Base-by-base conservation (phyloP, 2,329 filamentous ascomycete genomes). In the Paecilomyces variotii region DNA sequence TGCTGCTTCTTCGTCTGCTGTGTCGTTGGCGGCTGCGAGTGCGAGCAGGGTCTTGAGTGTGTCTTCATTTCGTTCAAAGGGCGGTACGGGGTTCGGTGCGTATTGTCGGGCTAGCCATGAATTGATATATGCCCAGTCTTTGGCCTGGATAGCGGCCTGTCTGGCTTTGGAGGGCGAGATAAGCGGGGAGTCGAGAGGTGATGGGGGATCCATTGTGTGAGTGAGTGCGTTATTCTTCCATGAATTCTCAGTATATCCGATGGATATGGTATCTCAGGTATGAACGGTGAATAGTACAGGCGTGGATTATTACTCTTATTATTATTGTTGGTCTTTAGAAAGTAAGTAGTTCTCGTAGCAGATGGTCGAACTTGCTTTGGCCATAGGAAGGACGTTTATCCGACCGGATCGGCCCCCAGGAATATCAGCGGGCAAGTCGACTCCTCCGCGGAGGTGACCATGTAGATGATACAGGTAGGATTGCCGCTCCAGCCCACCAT, bases 101-200 rank as follows among this genome's bases (percentile, higher is more conserved):
- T 89, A 89, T 68, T 89, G 89, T 60, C 83, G 81, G 53, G 81
- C 79, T 10, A 97, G 84, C 92, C 93, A 97, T 66, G 80, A 79
- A 74, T 95, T 91, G 65, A 97, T 83, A 64, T 89, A 91, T 57
- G 86, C 87, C 93, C 93, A 97, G 75, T 97, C 92, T 70, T 93
- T 92, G 53, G 91, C 89, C 62, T 89, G 86, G 11, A 89, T 88
- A 62, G 89, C 88, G 64, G 90, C 89, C 61, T 89, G 87, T 60
- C 90, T 87, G 25, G 83, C 83, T 71, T 85, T 85, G 5, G 82
- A 82, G 4, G 84, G 84, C 2, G 84, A 86, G 64, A 84, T 81
- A 52, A 85, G 77, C 28, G 81, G 70, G 57, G 67, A 71, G 57
- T 73, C 70, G 63, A 74, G 71, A 4, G 57, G 56, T 32, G 27